Percentiles rank a stretch among this genome's conserved stretches.
These are phyloP conservation scores for Sedum album DNA, from an alignment of 164 flowering plant genomes.

Conservation along the genomic window DNA sequence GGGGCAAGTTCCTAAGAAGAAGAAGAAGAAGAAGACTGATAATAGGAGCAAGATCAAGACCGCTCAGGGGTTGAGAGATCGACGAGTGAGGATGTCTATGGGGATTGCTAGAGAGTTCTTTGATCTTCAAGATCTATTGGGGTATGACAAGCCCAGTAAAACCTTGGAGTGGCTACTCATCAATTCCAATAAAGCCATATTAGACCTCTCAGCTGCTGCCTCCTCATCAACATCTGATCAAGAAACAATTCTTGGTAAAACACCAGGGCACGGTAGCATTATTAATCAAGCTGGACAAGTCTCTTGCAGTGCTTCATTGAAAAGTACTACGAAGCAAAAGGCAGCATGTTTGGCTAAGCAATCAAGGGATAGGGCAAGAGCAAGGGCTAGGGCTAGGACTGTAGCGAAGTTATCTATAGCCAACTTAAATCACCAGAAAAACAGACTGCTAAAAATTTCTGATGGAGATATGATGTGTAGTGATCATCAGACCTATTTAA, in stretches of 20 bases:
- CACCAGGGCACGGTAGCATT: background rate
- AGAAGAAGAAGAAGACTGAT: constrained; percentile 20
- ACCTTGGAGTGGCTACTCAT: constrained; percentile 50
- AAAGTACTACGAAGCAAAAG: constrained; percentile 2
- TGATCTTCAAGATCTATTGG: constrained; percentile 44
- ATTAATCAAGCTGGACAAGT: background rate
- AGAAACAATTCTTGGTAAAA: background rate
- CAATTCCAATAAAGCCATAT: too few species aligned
- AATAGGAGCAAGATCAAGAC: too few species aligned
- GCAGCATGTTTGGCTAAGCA: constrained; percentile 15
- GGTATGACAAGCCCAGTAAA: constrained; percentile 45
- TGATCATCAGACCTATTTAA: background rate
- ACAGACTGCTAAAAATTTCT: background rate
- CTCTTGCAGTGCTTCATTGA: background rate
- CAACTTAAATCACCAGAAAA: background rate
- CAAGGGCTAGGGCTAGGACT: constrained; percentile 40
- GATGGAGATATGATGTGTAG: background rate
- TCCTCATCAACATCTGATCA: background rate
- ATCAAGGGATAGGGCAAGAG: constrained; percentile 39
- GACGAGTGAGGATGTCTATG: too few species aligned
- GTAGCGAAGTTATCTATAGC: constrained; percentile 20
- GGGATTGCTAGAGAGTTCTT: constrained; percentile 39
- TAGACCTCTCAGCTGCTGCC: constrained; percentile 19
- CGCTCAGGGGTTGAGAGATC: constrained; percentile 36
- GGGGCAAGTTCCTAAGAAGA: constrained; percentile 1